Evolutionary conservation across 495 filamentous ascomycete genomes (phyloP), one percentile per base, ranked within the genome.

Genomic region (Lindgomyces ingoldianus): DNA sequence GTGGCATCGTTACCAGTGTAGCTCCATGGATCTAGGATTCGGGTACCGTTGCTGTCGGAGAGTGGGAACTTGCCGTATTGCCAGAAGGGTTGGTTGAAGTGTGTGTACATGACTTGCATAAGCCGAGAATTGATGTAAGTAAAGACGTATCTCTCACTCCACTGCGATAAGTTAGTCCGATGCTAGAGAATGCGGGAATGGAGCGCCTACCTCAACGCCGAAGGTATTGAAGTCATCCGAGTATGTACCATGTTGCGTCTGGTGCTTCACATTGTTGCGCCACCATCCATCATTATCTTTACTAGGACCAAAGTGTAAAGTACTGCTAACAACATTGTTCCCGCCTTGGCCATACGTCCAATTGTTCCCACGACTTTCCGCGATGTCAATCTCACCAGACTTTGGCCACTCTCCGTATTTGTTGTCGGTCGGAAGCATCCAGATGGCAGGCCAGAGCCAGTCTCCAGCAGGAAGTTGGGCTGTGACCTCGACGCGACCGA

Each of bases 371-470:
- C 91, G 86, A 53, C 81, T 83, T 75, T 95, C 91, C 53, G 81
- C 76, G 59, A 95, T 87, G 74, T 94, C 91, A 61, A 95, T 94
- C 74, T 95, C 91, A n/a, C 91, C 91, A 39, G 88, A 91, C 26
- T 74, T 74, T 0, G 91, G 91, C 91, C 91, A 95, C 10, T 80
- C 67, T 1, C 91, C 91, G 73, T 93, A 95, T 3, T 78, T 85
- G 36, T 82, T 76, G 29, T 88, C 77, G 30, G 85, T 83, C 8
- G 91, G 91, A 81, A 95, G 81, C 90, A 95, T 90, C 89, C 91
- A 94, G 69, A 95, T 93, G 41, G 90, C 91, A 22, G 91, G 91
- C 91, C 91, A 95, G 24, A 95, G 80, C 91, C 91, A 95, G 72
- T 93, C 89, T 27, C 91, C 91, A 9, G 75, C 74, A 1, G 91